phyloP scores from a whole-genome alignment of 495 filamentous ascomycete species.

The Annulohypoxylon nitens region DNA sequence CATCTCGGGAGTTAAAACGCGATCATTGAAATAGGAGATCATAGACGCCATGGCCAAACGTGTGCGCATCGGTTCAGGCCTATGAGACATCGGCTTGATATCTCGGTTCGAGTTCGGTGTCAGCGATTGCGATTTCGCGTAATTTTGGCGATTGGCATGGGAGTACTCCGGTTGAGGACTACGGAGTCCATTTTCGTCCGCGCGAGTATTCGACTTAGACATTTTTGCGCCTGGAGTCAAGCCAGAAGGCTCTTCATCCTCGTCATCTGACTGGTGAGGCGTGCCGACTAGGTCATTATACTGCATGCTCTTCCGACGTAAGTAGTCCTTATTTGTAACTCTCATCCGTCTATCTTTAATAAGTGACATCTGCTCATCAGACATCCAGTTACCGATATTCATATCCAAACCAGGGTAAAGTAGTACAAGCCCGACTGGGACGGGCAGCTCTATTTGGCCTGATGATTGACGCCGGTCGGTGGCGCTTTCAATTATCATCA shows the following conservation, averaged over 20 bases:
- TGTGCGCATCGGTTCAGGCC: constrained; percentile 79
- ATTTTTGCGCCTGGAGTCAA: constrained; percentile 31
- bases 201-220: constrained; percentile 18
- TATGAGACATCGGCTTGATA: constrained; percentile 56
- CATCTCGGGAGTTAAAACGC: constrained; percentile 95
- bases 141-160: constrained; percentile 56
- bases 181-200: constrained; percentile 35
- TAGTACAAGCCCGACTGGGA: constrained; percentile 84
- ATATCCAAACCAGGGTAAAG: constrained; percentile 93
- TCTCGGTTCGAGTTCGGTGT: constrained; percentile 29
- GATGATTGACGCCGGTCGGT: constrained; percentile 68
- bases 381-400: constrained; percentile 99
- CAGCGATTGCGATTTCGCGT: constrained; percentile 50
- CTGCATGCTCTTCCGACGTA: constrained; percentile 80
- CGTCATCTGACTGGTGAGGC: constrained; percentile 74
- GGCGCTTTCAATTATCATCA: constrained; percentile 87
- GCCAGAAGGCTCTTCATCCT: constrained; percentile 60
- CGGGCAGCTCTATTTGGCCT: constrained; percentile 73
- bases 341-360: constrained; percentile 86
- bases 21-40: constrained; percentile 97
- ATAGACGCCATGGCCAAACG: constrained; percentile 92
- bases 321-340: constrained; percentile 78
- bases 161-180: constrained; percentile 60
- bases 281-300: constrained; percentile 70
- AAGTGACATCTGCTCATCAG: constrained; percentile 94